A percentile compares a stretch with the other conserved stretches of the same genome.
Evolutionary conservation across 2,329 filamentous ascomycete species (phyloP).

Genomic region (Penicillium oxalicum): DNA sequence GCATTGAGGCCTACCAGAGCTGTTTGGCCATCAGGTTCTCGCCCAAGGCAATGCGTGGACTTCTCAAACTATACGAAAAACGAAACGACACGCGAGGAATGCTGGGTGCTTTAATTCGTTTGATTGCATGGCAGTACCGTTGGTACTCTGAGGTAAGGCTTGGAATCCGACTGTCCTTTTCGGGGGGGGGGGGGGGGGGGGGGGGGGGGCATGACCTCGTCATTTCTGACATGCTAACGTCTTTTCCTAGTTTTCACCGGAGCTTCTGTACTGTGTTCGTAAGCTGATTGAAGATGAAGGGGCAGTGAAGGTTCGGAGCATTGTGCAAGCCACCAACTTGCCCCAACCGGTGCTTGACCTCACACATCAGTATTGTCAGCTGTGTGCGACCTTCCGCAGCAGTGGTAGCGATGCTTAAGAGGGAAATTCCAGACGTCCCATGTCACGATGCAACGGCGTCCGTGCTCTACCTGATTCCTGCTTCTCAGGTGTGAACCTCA

Average conservation of each 20-base stretch:
- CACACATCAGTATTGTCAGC: constrained; percentile 89
- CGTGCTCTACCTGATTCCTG: not conserved
- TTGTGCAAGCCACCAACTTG: constrained; percentile 91
- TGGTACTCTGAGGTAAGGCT: constrained; percentile 86
- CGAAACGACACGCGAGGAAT: constrained; percentile 73
- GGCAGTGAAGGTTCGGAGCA: constrained; percentile 92
- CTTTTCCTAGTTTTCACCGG: constrained; percentile 68
- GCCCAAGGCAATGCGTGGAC: constrained; percentile 81
- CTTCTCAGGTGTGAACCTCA: too few species aligned
- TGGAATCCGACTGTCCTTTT: not conserved
- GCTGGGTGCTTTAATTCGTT: constrained; percentile 75
- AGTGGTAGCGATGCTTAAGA: constrained; percentile 75
- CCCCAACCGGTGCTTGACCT: constrained; percentile 89
- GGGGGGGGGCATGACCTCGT: not conserved
- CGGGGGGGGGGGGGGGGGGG: too few species aligned
- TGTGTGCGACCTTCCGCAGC: constrained; percentile 93
- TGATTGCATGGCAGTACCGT: constrained; percentile 96
- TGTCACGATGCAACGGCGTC: not conserved
- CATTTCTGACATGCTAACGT: constrained; percentile 15
- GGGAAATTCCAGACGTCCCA: not conserved
- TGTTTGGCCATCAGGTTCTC: constrained; percentile 86
- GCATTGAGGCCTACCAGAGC: constrained; percentile 83
- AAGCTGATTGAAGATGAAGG: constrained; percentile 96
- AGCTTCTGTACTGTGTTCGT: constrained; percentile 78
- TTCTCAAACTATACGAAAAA: constrained; percentile 72